Base-by-base conservation (phyloP, 2,329 filamentous ascomycete species). In the Coniochaeta sp. region DNA sequence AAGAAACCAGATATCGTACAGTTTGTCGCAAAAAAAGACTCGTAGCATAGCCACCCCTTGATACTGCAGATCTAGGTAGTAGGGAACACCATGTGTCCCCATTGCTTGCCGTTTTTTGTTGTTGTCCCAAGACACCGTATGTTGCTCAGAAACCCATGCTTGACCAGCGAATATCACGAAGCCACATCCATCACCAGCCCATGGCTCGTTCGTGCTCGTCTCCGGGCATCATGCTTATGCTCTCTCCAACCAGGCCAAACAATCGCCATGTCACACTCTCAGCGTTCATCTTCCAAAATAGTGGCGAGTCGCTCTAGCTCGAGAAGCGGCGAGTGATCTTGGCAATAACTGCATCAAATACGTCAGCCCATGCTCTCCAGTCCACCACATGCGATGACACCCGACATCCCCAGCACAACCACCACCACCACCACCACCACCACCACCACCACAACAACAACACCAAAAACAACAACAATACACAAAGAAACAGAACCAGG, bases 251-350 rank as follows among this genome's bases (percentile, higher is more conserved):
- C 34, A 36, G 14, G 34, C 34, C 9, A 32, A 36, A 36, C 14
- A 36, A 12, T 12, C 6, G 12, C 34, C 9, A 36, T 12, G 34
- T 12, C 34, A 36, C 34, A 7, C 47, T 30, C 24, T 22, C 47
- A 24, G 14, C n/a, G 4, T 14, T 12, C 30, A 26, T 17, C 24
- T 17, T 14, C 14, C 47, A 4, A 26, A 52, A 16, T 14, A 52
- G 22, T 30, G 2, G 47, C 30, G n/a, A 7, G 19, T 30, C 16
- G 17, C 24, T 52, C 47, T 83, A 85, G 79, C 80, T 83, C 60
- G 84, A 87, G 83, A 96, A 96, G 77, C 89, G 89, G 78, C 92
- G 89, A 69, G 92, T 96, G 72, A 97, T 80, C 83, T 97, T 97
- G 75, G 93, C 93, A 74, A 97, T 95, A 75, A 97, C 93, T 97